Percentiles rank a stretch among this genome's conserved stretches.
Conservation (phyloP, 1,139 yeast species). For the Scheffersomyces segobiensis region DNA sequence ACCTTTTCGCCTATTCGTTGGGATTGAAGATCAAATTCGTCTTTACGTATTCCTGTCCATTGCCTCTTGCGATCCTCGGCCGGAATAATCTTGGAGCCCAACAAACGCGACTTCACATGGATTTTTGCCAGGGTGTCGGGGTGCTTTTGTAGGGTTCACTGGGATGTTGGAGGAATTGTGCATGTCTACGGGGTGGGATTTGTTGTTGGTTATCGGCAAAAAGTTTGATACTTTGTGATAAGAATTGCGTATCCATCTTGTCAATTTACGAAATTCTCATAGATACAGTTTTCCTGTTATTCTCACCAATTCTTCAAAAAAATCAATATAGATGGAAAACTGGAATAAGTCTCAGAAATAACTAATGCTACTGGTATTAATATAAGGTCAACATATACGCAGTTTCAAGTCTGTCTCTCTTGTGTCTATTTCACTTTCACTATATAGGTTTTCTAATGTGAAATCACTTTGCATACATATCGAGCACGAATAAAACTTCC, state of each 20-base stretch:
- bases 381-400: no score
- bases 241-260: background rate
- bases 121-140: background rate
- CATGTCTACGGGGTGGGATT: no score
- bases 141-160: background rate
- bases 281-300: no score
- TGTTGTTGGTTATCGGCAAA: background rate
- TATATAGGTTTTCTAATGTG: background rate
- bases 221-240: background rate
- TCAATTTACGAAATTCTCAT: background rate
- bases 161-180: background rate
- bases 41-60: background rate
- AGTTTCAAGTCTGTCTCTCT: no score
- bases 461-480: background rate
- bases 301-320: no score
- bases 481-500: background rate
- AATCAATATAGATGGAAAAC: no score
- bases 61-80: background rate
- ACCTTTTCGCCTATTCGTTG: background rate
- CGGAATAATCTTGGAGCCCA: background rate
- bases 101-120: background rate
- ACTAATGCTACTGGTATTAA: no score
- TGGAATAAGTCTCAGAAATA: no score
- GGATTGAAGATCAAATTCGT: background rate
- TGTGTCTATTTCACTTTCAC: no score